Base-by-base conservation (phyloP, 306 rosid genomes). In the Vigna unguiculata region DNA sequence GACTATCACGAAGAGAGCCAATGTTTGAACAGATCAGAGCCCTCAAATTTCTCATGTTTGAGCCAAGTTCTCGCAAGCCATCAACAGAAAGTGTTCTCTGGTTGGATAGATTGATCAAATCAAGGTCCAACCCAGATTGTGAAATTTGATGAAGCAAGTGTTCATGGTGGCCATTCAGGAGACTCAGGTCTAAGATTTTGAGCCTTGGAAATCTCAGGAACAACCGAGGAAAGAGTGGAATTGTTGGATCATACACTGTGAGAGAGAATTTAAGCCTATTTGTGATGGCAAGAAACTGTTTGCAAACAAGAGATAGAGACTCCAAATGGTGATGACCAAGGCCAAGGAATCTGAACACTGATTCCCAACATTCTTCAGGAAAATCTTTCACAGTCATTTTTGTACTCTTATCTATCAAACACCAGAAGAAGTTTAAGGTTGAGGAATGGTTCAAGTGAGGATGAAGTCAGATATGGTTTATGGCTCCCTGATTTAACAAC, bases 361-460 rank as follows among this genome's bases (percentile, higher is more conserved):
- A 41, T 83, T 88, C 93, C 97, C 92, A 93, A 82, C 96, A 93
- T 71, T 87, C 91, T 34, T 74, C 83, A 5, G 88, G 81, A 57
- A 81, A 77, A 72, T 81, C 62, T 46, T 55, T 51, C 34, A 22
- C 46, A 34, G 65, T 1, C 80, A 78, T 78, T 57, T 71, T 30
- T 19, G 40, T 13, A 4, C 20, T 52, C 28, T 52, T 52, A 65
- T 40, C 57, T 36, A 22, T 34, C 69, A 45, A 59, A 47, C 1
- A 9, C 69, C 3, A 62, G 46, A 73, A 43, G 58, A 38, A 3
- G 48, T 11, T 43, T 72, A 20, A 38, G 65, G 3, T 2, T 16
- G 45, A 9, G 17, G 70, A 47, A 4, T 13, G 52, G 3, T 54
- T 9, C 38, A 36, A 38, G 24, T 61, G 45, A 30, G 54, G 16